Base-by-base conservation (phyloP, 2,329 filamentous ascomycete genomes). In the Ploettnerulaceae sp. region DNA sequence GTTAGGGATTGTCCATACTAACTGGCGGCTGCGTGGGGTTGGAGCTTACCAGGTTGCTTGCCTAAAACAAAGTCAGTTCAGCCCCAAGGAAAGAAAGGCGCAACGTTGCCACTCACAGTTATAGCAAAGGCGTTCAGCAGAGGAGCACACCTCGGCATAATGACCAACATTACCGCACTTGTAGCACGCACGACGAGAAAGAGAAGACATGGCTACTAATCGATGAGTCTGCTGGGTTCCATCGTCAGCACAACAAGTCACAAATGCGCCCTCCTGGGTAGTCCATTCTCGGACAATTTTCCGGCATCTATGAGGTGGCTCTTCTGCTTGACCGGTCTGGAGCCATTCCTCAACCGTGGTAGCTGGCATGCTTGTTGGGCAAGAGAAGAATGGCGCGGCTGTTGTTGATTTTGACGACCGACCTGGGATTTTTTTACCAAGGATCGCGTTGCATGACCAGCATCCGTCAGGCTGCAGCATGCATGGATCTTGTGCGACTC, bases 61-160 rank as follows among this genome's bases (percentile, higher is more conserved):
- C 81, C 81, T 84, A 53, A 47, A 51, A 22, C 33, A 36, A 14
- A 24, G 45, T 52, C 47, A 49, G 36, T 43, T 26, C 15, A 41
- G 37, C 22, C 38, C 12, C 12, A 3, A 42, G 18, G 34, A 22
- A 20, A 32, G n/a, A 34, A 35, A 36, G 32, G 43, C 26, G 17
- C 21, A 43, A 21, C 8, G 15, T 36, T 7, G 28, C 28, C 25
- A 72, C 84, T 69, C 76, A 90, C 93, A 98, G 78, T 98, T 98
- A 76, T 98, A 98, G 84, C 93, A 98, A 64, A 98, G 86, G 66
- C 93, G 88, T 79, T 98, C 91, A 51, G 90, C 86, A 51, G 91
- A 96, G 53, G 91, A 93, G 85, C 93, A 98, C 60, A 95, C 90
- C 79, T 97, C 90, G 66, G 74, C 75, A 57, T 80, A 82, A 68